A percentile compares a stretch with the other conserved stretches of the same genome.
These are phyloP conservation scores for Dalbergia cochinchinensis DNA, from an alignment of 306 rosid genomes.

Conservation along the genomic window DNA sequence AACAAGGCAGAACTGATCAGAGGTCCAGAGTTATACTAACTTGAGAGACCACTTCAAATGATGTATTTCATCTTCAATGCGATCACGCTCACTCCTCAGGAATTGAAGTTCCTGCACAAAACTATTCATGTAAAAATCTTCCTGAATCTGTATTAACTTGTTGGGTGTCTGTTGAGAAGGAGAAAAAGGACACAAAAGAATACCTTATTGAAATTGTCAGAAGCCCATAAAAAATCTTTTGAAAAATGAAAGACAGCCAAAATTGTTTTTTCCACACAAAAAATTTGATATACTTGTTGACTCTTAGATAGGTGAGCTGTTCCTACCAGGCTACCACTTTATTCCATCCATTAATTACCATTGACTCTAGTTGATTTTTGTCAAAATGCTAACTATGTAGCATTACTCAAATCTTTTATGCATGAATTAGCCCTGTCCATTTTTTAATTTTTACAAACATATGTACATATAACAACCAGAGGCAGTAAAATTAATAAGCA, in stretches of 20 bases:
- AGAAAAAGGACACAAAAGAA: slow-evolving; percentile 16
- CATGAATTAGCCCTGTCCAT: neutral
- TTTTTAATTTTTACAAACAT: slow-evolving; percentile 13
- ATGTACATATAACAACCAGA: neutral
- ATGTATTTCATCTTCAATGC: slow-evolving; percentile 86
- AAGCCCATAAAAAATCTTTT: neutral
- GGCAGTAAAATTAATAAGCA: slow-evolving; percentile 36
- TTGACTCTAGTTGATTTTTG: neutral
- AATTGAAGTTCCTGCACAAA: slow-evolving; percentile 74
- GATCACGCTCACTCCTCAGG: slow-evolving; percentile 81
- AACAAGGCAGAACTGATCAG: slow-evolving; percentile 21
- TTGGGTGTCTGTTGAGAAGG: slow-evolving; percentile 12
- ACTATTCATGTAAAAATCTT: slow-evolving; percentile 37
- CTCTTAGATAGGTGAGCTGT: too few species aligned
- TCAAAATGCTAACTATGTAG: neutral
- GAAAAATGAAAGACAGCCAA: neutral
- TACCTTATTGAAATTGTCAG: neutral
- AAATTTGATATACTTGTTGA: neutral
- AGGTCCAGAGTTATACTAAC: slow-evolving; percentile 57
- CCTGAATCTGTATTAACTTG: slow-evolving; percentile 5
- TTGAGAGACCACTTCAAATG: slow-evolving; percentile 84
- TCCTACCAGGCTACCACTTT: neutral
- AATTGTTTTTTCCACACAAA: neutral
- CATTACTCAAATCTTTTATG: slow-evolving; percentile 5
- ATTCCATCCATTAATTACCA: neutral